Evolutionary conservation across 177 flowering plant species (phyloP), one percentile per base, ranked within the genome.

Genomic region (Vitis hybrid): DNA sequence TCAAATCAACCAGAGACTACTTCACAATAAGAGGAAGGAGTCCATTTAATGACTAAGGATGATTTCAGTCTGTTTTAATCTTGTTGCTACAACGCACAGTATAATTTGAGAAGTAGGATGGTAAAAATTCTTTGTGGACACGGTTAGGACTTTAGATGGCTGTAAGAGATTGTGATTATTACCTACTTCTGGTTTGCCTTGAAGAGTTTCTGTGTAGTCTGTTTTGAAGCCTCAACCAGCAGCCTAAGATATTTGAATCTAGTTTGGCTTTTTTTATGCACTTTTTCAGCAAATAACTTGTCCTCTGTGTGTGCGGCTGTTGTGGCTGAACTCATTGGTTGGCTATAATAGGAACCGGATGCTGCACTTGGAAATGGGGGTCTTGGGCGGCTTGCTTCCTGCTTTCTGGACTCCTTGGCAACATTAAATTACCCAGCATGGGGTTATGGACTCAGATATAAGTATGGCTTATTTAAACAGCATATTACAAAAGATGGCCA

Each of bases 301-400:
- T 60, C 27, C 24, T 60, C 30, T 60, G 24, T 40, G 48, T 40
- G 30, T 40, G 48, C 0, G 48, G 27, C 8, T 21, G 35, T 15
- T 60, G 24, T 60, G 24, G 62, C 48, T 40, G 48, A 40, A 40
- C 30, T 40, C 48, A 40, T 40, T 40, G 48, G 48, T 40, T 40
- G 48, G 52, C 18, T 9, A 52, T 75, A 48, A 74, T 73, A 95
- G 99, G 99, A 95, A 74, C 91, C 87, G 30, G 99, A 95, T 87
- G 96, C 98, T 64, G 99, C 99, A 19, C 85, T 95, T 75, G 99
- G 99, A 60, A 93, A 95, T 79, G 99, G 99, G 30, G 99, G 98
- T 60, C 86, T 95, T 61, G 99, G 97, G 21, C 81, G 98, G 21
- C 88, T 95, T 50, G 98, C 99, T 51, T 91, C 98, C 15, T 95